Conservation (phyloP, 2,329 filamentous ascomycete genomes). For the Polychaeton citri region DNA sequence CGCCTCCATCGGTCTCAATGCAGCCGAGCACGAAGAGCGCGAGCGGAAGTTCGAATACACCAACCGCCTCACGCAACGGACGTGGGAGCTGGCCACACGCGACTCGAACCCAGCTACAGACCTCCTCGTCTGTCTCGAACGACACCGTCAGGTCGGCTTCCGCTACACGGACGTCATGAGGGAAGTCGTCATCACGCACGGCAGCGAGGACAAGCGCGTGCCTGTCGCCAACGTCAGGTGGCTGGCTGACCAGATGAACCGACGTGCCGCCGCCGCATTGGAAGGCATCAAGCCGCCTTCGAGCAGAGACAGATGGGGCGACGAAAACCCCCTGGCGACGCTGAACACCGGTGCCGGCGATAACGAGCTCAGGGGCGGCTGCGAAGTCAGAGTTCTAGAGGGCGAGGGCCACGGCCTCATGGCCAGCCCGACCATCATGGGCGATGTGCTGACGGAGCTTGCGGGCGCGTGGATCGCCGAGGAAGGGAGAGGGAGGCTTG, state of each 20-base stretch:
- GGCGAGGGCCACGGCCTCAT: constrained; percentile 91
- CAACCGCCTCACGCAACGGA: constrained; percentile 73
- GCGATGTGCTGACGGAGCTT: constrained; percentile 85
- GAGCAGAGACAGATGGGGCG: constrained; percentile 3
- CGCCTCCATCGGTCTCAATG: constrained; percentile 21
- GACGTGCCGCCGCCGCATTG: constrained; percentile 4
- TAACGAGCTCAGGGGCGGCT: constrained; percentile 25
- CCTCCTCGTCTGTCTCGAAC: constrained; percentile 80
- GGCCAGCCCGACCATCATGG: constrained; percentile 90
- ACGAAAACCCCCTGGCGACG: constrained; percentile 3
- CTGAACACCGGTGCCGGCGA: constrained; percentile 6
- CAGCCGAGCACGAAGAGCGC: constrained; percentile 51
- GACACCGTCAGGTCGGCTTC: constrained; percentile 84
- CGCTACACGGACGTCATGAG: constrained; percentile 92
- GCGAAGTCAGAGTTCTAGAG: constrained; percentile 80
- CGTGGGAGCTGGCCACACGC: constrained; percentile 85
- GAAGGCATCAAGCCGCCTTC: no score
- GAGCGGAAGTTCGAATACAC: constrained; percentile 70
- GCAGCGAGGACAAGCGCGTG: constrained; percentile 76
- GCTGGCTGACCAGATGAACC: constrained; percentile 80
- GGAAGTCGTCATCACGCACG: constrained; percentile 86
- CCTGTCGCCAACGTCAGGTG: constrained; percentile 91
- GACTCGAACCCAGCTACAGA: constrained; percentile 91
- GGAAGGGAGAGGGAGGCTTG: no score
- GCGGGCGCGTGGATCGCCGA: constrained; percentile 60